Base-by-base conservation (phyloP, 768 basidiomycete species). In the Tubosaeta brunneosetosa region DNA sequence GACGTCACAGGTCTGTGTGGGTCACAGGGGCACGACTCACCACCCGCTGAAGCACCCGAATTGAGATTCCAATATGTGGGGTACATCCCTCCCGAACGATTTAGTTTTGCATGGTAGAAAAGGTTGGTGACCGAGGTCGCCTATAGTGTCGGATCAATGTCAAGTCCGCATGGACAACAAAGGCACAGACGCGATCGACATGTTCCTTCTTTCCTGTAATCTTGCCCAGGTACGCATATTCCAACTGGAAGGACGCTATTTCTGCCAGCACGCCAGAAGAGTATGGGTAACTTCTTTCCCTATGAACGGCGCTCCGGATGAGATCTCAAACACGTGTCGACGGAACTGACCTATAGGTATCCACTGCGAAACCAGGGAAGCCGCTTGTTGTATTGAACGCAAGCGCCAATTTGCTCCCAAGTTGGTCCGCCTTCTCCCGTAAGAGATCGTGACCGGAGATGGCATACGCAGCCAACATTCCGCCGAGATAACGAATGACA, bases 401-500 rank as follows among this genome's bases (percentile, higher is more conserved):
- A 4, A 84, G 82, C 3, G 90, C 75, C 3, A 95, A 73, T 43
- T 75, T 75, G 14, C 74, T 71, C 0, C 80, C 92, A 10, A 97
- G 80, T 50, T 93, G 86, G 43, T 90, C 82, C 0, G 93, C 90
- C 33, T 83, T 81, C 8, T 73, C 66, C 22, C 93, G 77, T 41
- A 90, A 77, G 10, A 87, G 64, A 2, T 73, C 66, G 47, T 92
- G 76, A 1, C 78, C 73, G 0, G 88, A 82, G 7, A 97, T 72
- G 3, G 92, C 84, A 65, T 93, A 86, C 0, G 88, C 91, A 2
- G 86, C 85, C 4, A 94, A 77, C 6, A 94, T 68, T 3, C 94
- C 94, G 3, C 93, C 94, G 1, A 97, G 83, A 59, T 94, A 86
- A 17, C 94, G 83, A 56, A 95, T 95, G 26, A 86, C 81, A 0